Evolutionary conservation across 345 rosid genomes (phyloP).

Genomic region (Punica granatum): DNA sequence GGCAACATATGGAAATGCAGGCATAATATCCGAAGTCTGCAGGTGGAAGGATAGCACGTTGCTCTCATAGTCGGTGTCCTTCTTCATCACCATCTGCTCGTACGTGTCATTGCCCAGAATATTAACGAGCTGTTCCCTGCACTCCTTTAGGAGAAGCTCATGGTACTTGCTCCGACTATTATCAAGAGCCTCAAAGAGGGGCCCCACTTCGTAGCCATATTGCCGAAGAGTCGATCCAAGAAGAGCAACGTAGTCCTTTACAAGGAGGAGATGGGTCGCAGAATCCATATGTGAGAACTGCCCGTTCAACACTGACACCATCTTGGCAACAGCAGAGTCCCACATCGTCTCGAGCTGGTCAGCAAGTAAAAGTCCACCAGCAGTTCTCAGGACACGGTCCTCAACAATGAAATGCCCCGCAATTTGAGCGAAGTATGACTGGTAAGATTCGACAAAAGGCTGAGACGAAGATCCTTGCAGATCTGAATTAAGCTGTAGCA

Average conservation of each 20-base stretch:
- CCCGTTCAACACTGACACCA: constrained; percentile 53
- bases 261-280: constrained; percentile 82
- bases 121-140: constrained; percentile 51
- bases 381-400: constrained; percentile 84
- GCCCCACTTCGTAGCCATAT: constrained; percentile 65
- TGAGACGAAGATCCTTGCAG: constrained; percentile 61
- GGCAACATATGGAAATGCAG: constrained; percentile 85
- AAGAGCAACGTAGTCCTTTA: constrained; percentile 87
- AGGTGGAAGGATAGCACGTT: constrained; percentile 69
- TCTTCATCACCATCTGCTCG: constrained; percentile 79
- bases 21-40: constrained; percentile 76
- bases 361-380: constrained; percentile 50
- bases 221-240: constrained; percentile 69
- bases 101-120: constrained; percentile 52
- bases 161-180: constrained; percentile 76
- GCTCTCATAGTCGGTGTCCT: constrained; percentile 73
- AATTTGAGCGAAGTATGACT: constrained; percentile 74
- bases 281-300: constrained; percentile 83
- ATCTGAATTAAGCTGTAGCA: constrained; percentile 74
- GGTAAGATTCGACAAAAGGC: constrained; percentile 84
- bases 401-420: constrained; percentile 89
- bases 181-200: constrained; percentile 63
- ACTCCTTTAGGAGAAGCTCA: constrained; percentile 74
- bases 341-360: constrained; percentile 90
- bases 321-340: constrained; percentile 72